These are phyloP conservation scores for Anthracocystis walkeri DNA, from an alignment of 1,284 basidiomycete species.

Conservation along the genomic window DNA sequence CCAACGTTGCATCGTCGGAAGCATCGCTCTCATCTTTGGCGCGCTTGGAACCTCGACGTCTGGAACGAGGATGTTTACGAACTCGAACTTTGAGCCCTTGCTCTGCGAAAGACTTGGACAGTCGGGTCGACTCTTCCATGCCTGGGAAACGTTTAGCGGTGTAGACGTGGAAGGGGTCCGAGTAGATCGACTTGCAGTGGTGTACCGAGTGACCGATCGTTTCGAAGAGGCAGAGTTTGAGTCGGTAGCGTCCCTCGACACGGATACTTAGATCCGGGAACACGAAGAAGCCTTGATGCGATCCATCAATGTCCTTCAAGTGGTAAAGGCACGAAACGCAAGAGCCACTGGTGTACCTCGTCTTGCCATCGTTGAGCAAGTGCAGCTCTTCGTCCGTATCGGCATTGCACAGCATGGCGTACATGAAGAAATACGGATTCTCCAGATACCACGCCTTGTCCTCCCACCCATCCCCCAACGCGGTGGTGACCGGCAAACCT, in stretches of 20 bases:
- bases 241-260: conserved; percentile 85
- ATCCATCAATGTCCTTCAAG: conserved; percentile 88
- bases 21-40: conserved; percentile 49
- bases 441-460: conserved; percentile 68
- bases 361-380: conserved; percentile 92
- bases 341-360: conserved; percentile 85
- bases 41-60: conserved; percentile 43
- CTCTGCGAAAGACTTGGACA: conserved; percentile 63
- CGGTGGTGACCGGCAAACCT: conserved; percentile 57
- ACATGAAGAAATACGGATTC: conserved; percentile 67
- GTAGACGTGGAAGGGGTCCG: conserved; percentile 63
- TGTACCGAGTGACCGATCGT: conserved; percentile 76
- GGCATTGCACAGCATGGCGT: conserved; percentile 64
- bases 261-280: conserved; percentile 72
- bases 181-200: conserved; percentile 66
- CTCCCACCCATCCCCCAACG: conserved; percentile 63
- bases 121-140: conserved; percentile 64
- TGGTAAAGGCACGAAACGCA: conserved; percentile 95
- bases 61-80: conserved; percentile 61
- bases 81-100: conserved; percentile 66
- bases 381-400: conserved; percentile 84
- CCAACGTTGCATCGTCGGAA: conserved; percentile 29
- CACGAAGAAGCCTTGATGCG: conserved; percentile 75
- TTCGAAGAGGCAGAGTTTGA: conserved; percentile 86
- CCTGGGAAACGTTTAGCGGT: conserved; percentile 66